These are phyloP conservation scores for Vanrija sp. DNA, from an alignment of 1,284 basidiomycete species.

Conservation along the genomic window DNA sequence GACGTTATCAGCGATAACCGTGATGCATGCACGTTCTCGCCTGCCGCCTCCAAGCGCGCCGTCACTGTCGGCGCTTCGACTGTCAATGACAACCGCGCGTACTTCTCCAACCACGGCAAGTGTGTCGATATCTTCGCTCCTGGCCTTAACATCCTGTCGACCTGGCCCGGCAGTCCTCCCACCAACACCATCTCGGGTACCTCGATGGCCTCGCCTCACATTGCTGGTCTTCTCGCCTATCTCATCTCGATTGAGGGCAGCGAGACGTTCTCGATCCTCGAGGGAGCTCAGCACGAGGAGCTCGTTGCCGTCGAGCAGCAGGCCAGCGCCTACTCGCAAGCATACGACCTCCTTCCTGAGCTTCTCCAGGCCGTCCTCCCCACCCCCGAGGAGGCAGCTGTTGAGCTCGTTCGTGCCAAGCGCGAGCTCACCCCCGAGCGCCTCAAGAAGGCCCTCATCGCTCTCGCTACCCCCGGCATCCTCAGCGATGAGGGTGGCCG, in stretches of 20 bases:
- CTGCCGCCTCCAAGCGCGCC: slow-evolving; percentile 67
- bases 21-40: slow-evolving; percentile 71
- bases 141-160: slow-evolving; percentile 74
- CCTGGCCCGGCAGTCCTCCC: slow-evolving; percentile 60
- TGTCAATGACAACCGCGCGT: slow-evolving; percentile 74
- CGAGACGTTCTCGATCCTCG: slow-evolving; percentile 54
- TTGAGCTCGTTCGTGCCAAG: slow-evolving; percentile 26
- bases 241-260: slow-evolving; percentile 74
- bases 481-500: slow-evolving; percentile 48
- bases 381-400: slow-evolving; percentile 39
- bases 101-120: slow-evolving; percentile 75
- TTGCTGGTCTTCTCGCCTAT: slow-evolving; percentile 71
- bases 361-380: slow-evolving; percentile 35
- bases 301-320: slow-evolving; percentile 48
- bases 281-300: slow-evolving; percentile 21
- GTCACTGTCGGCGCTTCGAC: slow-evolving; percentile 85
- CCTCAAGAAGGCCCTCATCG: slow-evolving; percentile 69
- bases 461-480: slow-evolving; percentile 58
- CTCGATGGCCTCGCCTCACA: slow-evolving; percentile 60
- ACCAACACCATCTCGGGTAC: slow-evolving; percentile 63
- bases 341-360: slow-evolving; percentile 45
- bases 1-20: slow-evolving; percentile 54
- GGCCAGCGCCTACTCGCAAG: slow-evolving; percentile 52
- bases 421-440: slow-evolving; percentile 58
- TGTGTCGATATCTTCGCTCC: slow-evolving; percentile 83